Conservation (phyloP, 441 rosid species). For the Erysimum pusillum region DNA sequence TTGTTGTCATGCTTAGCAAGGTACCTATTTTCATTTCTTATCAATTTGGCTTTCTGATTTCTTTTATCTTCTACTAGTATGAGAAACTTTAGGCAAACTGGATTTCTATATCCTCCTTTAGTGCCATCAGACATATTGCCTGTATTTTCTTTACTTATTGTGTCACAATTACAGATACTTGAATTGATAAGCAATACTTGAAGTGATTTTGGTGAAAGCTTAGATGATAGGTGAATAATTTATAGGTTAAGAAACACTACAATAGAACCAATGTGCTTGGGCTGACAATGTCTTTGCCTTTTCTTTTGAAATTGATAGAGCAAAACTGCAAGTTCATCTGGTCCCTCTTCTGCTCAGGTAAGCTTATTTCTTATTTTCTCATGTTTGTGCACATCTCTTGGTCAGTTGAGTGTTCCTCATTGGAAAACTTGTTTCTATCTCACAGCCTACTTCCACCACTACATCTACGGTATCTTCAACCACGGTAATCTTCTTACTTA, state of each 20-base stretch:
- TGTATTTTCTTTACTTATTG: background rate
- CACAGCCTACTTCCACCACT: constrained; percentile 59
- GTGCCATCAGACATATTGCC: background rate
- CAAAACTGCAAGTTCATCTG: constrained; percentile 69
- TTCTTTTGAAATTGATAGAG: constrained; percentile 57
- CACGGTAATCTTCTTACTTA: background rate
- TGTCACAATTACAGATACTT: background rate
- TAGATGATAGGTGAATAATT: constrained; percentile 3
- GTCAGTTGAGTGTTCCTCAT: constrained; percentile 18
- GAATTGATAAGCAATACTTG: constrained; percentile 2
- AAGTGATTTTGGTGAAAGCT: constrained; percentile 18
- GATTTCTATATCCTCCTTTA: background rate
- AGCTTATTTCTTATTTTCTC: constrained; percentile 21
- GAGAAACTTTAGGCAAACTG: background rate
- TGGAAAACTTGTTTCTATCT: constrained; percentile 16
- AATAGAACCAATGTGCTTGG: background rate
- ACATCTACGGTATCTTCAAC: constrained; percentile 26
- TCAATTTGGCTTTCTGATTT: constrained; percentile 9
- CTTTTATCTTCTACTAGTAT: background rate
- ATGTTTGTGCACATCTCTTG: constrained; percentile 18
- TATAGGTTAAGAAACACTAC: background rate
- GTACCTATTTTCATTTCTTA: constrained; percentile 48
- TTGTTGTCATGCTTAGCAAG: constrained; percentile 99
- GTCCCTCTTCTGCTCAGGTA: constrained; percentile 77
- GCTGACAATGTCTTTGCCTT: constrained; percentile 12